A percentile compares a stretch with the other conserved stretches of the same genome.
Conservation (phyloP, 371 early-diverging fungal genomes). For the Mucor irregularis region DNA sequence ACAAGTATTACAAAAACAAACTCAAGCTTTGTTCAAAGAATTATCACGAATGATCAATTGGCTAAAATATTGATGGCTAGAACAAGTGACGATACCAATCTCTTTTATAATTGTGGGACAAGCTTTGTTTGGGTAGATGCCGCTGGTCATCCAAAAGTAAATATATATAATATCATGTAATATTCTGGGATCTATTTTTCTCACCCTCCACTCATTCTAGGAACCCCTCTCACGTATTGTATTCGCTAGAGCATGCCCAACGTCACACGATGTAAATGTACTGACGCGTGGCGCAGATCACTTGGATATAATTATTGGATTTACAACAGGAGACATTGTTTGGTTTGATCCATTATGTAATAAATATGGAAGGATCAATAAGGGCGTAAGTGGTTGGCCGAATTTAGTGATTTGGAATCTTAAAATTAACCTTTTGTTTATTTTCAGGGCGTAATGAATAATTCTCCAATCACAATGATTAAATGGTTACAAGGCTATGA, state of each 20-base stretch:
- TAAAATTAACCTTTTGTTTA: not conserved
- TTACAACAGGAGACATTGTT: conserved; percentile 84
- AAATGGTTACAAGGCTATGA: conserved; percentile 93
- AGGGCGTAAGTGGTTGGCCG: conserved; percentile 32
- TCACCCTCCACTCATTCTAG: conserved; percentile 32
- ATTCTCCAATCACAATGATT: conserved; percentile 73
- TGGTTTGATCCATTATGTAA: conserved; percentile 81
- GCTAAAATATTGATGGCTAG: conserved; percentile 76
- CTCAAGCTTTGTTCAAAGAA: conserved; percentile 79
- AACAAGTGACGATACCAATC: conserved; percentile 69
- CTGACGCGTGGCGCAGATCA: conserved; percentile 73
- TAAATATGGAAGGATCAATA: conserved; percentile 66
- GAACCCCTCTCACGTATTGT: conserved; percentile 81
- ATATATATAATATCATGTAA: not conserved
- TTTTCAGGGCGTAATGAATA: conserved; percentile 68
- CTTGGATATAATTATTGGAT: conserved; percentile 81
- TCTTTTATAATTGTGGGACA: conserved; percentile 84
- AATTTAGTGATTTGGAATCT: too few relatives aligned
- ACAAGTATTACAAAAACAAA: conserved; percentile 65
- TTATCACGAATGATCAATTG: conserved; percentile 80
- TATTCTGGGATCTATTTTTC: not conserved
- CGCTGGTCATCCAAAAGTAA: conserved; percentile 63
- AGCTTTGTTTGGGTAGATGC: conserved; percentile 82
- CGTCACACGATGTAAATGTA: conserved; percentile 88
- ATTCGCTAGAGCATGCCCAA: conserved; percentile 79